Base-by-base conservation (phyloP, 306 rosid species). In the Casuarina cunninghamiana region DNA sequence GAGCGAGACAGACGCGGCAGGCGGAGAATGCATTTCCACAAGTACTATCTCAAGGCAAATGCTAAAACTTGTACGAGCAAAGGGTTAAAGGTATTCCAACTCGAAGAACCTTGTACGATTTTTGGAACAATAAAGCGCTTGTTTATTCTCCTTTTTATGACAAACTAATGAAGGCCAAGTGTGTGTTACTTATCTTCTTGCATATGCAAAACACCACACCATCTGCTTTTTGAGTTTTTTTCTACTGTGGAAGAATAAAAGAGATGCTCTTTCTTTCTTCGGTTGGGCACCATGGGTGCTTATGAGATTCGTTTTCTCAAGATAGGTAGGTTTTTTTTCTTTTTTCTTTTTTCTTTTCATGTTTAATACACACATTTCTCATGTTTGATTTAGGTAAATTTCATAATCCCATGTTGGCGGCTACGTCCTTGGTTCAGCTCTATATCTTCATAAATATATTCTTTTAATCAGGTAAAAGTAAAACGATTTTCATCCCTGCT, bases 71-170 rank as follows among this genome's bases (percentile, higher is more conserved):
- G 32, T 26, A 26, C 32, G 32, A 26, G 32, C 32, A 26, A 26
- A 26, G 32, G 32, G 32, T 26, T 26, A 26, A 26, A 26, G 32
- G 32, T 26, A 26, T 26, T 26, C 21, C 67, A 51, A 80, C 54
- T 37, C 57, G 26, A 60, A 48, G 79, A 77, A 53, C 74, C 58
- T 80, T 75, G 75, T 72, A 68, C 75, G 4, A 80, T 45, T 82
- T 38, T 55, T 21, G 46, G 78, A 57, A 79, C 54, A 26, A 41
- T n/a, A 21, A 65, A 69, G 53, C 58, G 76, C 32, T 48, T 19
- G 42, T 46, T 68, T 73, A 44, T 35, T 41, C 32, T 66, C 32
- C 67, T 13, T 39, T 77, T 46, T 78, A 48, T 17, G 35, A 8
- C 32, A 35, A 46, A 17, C 37, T 70, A 48, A 58, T 13, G 66